A percentile compares a stretch with the other conserved stretches of the same genome.
phyloP scores from a whole-genome alignment of 2,329 filamentous ascomycete genomes.

The Cytospora mali region DNA sequence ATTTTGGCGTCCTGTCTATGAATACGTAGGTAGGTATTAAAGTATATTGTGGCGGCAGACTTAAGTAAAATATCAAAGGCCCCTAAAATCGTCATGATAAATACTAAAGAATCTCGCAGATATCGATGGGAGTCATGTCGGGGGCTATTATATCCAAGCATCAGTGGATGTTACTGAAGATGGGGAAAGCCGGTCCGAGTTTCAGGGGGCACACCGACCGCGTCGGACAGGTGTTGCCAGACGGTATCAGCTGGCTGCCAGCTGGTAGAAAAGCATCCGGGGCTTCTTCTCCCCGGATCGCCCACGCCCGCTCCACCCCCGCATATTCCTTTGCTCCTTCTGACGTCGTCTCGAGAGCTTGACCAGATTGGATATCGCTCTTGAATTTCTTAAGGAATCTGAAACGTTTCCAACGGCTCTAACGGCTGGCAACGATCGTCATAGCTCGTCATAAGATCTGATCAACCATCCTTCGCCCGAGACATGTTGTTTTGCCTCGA shows the following conservation, averaged over 20 bases:
- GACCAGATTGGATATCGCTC: neutral
- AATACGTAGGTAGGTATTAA: neutral
- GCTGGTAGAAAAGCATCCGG: too few relatives aligned
- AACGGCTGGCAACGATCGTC: constrained; percentile 3
- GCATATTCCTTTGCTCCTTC: neutral
- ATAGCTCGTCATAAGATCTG: constrained; percentile 7
- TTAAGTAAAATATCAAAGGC: neutral
- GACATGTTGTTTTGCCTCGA: neutral
- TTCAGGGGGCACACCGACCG: neutral
- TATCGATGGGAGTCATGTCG: neutral
- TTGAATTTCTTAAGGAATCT: neutral
- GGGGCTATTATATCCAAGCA: neutral
- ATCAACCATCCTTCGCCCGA: neutral
- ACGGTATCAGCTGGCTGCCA: neutral
- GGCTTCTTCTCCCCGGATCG: too few relatives aligned
- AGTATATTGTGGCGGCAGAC: neutral
- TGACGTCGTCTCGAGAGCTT: neutral
- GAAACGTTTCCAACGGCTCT: neutral
- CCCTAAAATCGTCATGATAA: neutral
- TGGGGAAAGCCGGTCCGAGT: neutral
- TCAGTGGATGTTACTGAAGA: neutral
- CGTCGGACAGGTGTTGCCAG: too few relatives aligned
- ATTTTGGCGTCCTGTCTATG: neutral
- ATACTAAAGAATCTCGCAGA: neutral
- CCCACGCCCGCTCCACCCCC: too few relatives aligned